Evolutionary conservation across 1,284 basidiomycete species (phyloP), one percentile per base, ranked within the genome.

Genomic region (Rhodotorula sp.): DNA sequence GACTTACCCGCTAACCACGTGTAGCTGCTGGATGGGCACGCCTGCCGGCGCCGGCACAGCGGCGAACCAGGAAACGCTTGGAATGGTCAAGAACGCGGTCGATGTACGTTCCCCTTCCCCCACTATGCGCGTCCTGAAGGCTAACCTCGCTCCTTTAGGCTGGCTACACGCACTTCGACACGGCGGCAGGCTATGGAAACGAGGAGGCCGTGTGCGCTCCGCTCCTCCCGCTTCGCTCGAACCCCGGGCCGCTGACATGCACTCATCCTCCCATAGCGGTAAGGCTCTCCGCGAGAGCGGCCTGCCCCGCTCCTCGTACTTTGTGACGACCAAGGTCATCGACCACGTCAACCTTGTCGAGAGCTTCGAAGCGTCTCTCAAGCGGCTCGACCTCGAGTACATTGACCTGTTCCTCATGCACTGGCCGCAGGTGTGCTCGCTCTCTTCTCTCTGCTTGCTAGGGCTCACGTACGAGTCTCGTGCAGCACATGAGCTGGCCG

Each of bases 281-380:
- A 85, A 89, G 75, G 92, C 91, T 29, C 88, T 95, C 81, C 87
- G 85, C 77, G 86, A 85, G 57, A 89, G 88, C 63, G 91, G 91
- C 44, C 86, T 93, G 36, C 87, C 88, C 64, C 86, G 93, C 74
- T 86, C 86, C 58, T 89, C 93, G 72, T 86, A 95, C 74, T 94
- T 91, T 81, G 88, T 95, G 77, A 85, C 92, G 17, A 90, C 89
- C 70, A 93, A 94, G 77, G 76, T 81, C 80, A 83, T n/a, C 22
- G 9, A 39, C 48, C 48, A 27, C 36, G 21, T 51, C 46, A 34
- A 13, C 50, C 75, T 79, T 1, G 89, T 90, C 77, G 87, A 87
- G 71, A 86, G 86, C 67, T 85, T 92, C 29, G 87, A 92, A 78
- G 83, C 89, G 78, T 88, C 89, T 12, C 85, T 93, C 25, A 83